Conservation (phyloP, 208 protist genomes). For the Sergeia podlipaevii region DNA sequence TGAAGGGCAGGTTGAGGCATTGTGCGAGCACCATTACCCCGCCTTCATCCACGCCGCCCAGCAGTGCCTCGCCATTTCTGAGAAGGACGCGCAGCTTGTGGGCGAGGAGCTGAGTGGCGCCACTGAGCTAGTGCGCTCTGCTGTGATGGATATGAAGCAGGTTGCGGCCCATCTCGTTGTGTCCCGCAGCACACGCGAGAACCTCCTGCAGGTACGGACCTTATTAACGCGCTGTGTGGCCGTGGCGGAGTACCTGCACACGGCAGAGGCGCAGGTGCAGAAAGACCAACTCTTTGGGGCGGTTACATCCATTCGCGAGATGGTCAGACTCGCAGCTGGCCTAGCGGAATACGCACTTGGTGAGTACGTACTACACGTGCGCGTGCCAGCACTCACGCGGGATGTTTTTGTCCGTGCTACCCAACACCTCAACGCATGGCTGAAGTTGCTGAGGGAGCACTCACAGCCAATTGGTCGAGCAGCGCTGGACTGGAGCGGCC, state of each 20-base stretch:
- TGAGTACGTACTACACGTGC: conserved; percentile 80
- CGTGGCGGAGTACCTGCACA: conserved; percentile 81
- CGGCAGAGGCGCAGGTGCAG: conserved; percentile 63
- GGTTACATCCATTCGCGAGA: conserved; percentile 61
- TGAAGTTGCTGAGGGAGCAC: conserved; percentile 64
- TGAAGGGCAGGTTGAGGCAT: conserved; percentile 77
- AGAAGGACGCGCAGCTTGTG: conserved; percentile 76
- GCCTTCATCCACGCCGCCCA: conserved; percentile 80
- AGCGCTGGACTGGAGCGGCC: conserved; percentile 57
- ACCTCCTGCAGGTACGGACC: conserved; percentile 48
- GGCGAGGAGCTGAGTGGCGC: conserved; percentile 82
- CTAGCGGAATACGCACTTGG: conserved; percentile 76
- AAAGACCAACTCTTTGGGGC: conserved; percentile 74
- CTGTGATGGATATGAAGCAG: conserved; percentile 78
- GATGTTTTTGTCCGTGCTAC: conserved; percentile 66
- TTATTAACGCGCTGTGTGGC: conserved; percentile 48
- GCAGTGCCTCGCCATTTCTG: conserved; percentile 83
- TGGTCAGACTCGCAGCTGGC: conserved; percentile 59
- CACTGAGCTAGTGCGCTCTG: conserved; percentile 53
- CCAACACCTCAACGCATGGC: conserved; percentile 80
- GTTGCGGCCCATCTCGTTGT: conserved; percentile 55
- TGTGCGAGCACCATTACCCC: conserved; percentile 87
- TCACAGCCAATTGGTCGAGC: conserved; percentile 62
- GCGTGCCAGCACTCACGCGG: conserved; percentile 61
- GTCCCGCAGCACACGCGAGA: conserved; percentile 54